Percentiles rank a stretch among this genome's conserved stretches.
These are phyloP conservation scores for Xylaria sp. DNA, from an alignment of 2,329 filamentous ascomycete genomes.

Conservation along the genomic window DNA sequence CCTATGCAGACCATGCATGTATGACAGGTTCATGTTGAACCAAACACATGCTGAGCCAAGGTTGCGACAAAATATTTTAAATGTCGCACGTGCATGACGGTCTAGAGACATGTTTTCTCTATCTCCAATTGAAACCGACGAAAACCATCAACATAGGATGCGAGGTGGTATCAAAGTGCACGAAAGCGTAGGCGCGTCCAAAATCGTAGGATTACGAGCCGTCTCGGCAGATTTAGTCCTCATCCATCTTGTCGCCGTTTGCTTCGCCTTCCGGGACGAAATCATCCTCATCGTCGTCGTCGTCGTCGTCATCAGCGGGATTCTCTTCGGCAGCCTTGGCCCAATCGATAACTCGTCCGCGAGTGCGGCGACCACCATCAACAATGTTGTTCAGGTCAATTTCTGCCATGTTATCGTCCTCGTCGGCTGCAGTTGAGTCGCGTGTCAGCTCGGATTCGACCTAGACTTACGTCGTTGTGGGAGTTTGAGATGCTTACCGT, in stretches of 20 bases:
- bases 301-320: slow-evolving; percentile 73
- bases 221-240: slow-evolving; percentile 42
- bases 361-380: slow-evolving; percentile 77
- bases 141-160: not conserved
- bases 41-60: slow-evolving; percentile 13
- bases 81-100: slow-evolving; percentile 7
- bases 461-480: not conserved
- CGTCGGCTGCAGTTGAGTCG: slow-evolving; percentile 58
- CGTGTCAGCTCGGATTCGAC: slow-evolving; percentile 14
- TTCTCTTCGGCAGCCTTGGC: slow-evolving; percentile 85
- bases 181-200: not conserved
- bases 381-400: slow-evolving; percentile 93
- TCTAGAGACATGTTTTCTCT: slow-evolving; percentile 1
- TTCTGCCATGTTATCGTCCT: slow-evolving; percentile 84
- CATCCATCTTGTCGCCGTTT: slow-evolving; percentile 75
- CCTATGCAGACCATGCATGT: not conserved
- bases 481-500: slow-evolving; percentile 34
- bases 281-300: slow-evolving; percentile 74
- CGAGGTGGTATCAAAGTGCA: not conserved
- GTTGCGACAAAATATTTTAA: slow-evolving; percentile 1
- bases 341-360: slow-evolving; percentile 91
- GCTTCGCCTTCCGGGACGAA: slow-evolving; percentile 65
- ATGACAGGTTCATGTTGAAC: not conserved
- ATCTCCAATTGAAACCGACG: not conserved
- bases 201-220: not conserved